A percentile compares a stretch with the other conserved stretches of the same genome.
phyloP scores from a whole-genome alignment of 441 rosid species.

The Breynia disticha region DNA sequence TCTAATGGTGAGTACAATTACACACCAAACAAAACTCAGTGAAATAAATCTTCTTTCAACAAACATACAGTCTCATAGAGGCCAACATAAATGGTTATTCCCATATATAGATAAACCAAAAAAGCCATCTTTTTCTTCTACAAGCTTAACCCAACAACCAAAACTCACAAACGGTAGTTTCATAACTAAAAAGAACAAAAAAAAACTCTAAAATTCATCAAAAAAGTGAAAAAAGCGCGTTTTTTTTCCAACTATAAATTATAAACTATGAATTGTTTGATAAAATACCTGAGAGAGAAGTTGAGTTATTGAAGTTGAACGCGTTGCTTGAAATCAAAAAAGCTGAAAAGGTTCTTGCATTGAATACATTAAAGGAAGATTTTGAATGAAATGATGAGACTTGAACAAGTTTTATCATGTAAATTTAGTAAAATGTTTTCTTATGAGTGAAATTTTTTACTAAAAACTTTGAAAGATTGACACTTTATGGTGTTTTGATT shows the following conservation, averaged over 20 bases:
- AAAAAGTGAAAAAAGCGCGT: background rate
- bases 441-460: background rate
- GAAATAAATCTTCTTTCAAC: background rate
- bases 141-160: too few species aligned
- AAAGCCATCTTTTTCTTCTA: too few species aligned
- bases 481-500: too few species aligned
- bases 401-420: constrained; percentile 15
- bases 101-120: too few species aligned
- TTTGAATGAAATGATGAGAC: constrained; percentile 8
- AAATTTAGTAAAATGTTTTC: background rate
- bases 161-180: too few species aligned
- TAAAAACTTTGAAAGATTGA: background rate
- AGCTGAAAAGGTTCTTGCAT: constrained; percentile 5
- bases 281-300: constrained; percentile 31
- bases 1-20: constrained; percentile 4
- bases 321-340: constrained; percentile 5
- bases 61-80: too few species aligned
- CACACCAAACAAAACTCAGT: background rate
- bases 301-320: constrained; percentile 2
- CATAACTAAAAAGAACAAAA: too few species aligned
- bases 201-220: too few species aligned
- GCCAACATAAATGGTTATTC: too few species aligned
- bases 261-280: constrained; percentile 13
- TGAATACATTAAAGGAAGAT: constrained; percentile 1
- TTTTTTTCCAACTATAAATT: background rate